phyloP scores from a whole-genome alignment of 352 stramenopile species.

The Aphanomyces astaci region DNA sequence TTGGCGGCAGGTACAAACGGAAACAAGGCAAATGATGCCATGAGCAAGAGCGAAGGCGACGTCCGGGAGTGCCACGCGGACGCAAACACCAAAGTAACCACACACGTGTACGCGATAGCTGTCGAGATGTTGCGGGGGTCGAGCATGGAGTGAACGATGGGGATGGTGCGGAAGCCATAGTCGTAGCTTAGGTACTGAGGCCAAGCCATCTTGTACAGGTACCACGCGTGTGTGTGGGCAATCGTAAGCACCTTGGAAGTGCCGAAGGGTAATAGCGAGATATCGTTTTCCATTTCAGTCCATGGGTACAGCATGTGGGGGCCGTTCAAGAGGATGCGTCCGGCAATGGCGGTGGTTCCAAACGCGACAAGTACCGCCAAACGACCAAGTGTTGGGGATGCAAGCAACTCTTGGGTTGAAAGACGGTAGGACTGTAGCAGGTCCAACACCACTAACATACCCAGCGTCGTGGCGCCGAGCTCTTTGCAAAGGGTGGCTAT shows the following conservation, averaged over 20 bases:
- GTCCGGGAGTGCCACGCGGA: conserved; percentile 24
- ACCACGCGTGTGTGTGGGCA: conserved; percentile 79
- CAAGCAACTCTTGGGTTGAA: conserved; percentile 16
- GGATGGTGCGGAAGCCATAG: conserved; percentile 85
- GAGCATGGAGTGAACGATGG: conserved; percentile 41
- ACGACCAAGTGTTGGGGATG: background rate
- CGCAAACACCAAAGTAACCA: conserved; percentile 31
- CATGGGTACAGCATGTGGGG: conserved; percentile 60
- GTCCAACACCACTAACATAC: conserved; percentile 62
- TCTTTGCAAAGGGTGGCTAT: conserved; percentile 78
- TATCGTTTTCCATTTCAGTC: conserved; percentile 83
- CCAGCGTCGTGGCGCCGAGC: conserved; percentile 77
- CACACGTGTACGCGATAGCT: conserved; percentile 42
- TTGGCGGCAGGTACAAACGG: conserved; percentile 89
- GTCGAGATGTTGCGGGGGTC: conserved; percentile 61
- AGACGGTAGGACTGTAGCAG: conserved; percentile 26
- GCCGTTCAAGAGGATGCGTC: conserved; percentile 59
- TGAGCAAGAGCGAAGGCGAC: conserved; percentile 37
- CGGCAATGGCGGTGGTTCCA: conserved; percentile 20
- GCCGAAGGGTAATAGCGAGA: conserved; percentile 41
- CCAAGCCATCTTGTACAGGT: conserved; percentile 85
- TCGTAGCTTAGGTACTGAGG: conserved; percentile 83
- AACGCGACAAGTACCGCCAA: conserved; percentile 26
- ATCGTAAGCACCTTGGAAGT: conserved; percentile 59
- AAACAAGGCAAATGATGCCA: conserved; percentile 65